Evolutionary conservation across 345 rosid species (phyloP).

Genomic region (Xanthoceras sorbifolium): DNA sequence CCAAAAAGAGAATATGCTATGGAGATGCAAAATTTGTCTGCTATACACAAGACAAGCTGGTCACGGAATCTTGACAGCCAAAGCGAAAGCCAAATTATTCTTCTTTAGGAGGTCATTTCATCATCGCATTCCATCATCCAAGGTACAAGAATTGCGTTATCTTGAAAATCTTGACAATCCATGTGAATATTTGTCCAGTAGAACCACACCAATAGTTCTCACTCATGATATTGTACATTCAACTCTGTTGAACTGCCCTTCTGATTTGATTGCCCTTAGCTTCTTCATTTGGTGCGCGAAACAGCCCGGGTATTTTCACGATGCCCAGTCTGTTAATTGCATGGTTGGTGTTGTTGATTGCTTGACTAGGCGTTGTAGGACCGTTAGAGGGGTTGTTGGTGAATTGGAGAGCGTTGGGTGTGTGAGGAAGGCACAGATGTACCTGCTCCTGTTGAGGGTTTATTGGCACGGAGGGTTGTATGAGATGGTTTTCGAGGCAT

Average conservation of each 20-base stretch:
- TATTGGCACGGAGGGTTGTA: constrained; percentile 68
- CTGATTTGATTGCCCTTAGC: constrained; percentile 61
- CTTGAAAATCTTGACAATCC: background rate
- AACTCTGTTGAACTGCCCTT: constrained; percentile 43
- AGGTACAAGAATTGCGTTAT: constrained; percentile 15
- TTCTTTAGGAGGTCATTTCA: constrained; percentile 22
- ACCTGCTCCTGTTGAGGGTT: constrained; percentile 61
- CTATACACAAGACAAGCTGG: constrained; percentile 7
- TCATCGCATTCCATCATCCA: constrained; percentile 22
- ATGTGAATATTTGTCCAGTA: constrained; percentile 6
- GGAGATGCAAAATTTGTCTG: constrained; percentile 41
- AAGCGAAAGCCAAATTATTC: background rate
- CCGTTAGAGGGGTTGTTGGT: constrained; percentile 40
- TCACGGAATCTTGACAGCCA: constrained; percentile 17
- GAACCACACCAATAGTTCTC: constrained; percentile 26
- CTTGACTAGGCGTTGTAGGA: constrained; percentile 30
- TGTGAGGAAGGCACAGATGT: constrained; percentile 46
- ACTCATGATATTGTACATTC: constrained; percentile 51
- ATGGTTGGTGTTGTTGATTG: constrained; percentile 53
- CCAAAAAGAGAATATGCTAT: constrained; percentile 32
- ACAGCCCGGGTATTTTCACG: constrained; percentile 57
- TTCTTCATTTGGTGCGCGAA: constrained; percentile 65
- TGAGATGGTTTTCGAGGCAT: constrained; percentile 54
- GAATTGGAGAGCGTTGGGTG: constrained; percentile 49
- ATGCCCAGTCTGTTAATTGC: constrained; percentile 43